Evolutionary conservation across 495 filamentous ascomycete genomes (phyloP), one percentile per base, ranked within the genome.

Genomic region (Penicillium nucicola): DNA sequence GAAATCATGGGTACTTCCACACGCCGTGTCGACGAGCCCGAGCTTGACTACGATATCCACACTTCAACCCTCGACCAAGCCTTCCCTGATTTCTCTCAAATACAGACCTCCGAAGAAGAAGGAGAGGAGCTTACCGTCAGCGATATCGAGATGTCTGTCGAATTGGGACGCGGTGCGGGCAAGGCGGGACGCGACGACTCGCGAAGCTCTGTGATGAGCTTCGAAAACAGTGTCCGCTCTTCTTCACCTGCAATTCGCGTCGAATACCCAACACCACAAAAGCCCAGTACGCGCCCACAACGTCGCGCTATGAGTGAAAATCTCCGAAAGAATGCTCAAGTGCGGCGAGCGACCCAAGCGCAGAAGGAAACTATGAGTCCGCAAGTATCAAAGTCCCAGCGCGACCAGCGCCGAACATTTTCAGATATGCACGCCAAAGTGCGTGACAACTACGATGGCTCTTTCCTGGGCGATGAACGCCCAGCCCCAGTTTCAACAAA

Each of bases 31-130:
- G 67, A 69, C 17, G 57, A 67, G 19, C 25, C 25, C 25, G 72
- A 78, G 40, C 72, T 72, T 9, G 72, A 78, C 38, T 78, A 70
- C 45, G 68, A 65, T 28, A 75, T 86, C 57, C 81, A 86, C 68
- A 86, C 82, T 6, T 86, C 83, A 8, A 82, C 76, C 31, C 70
- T 86, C 37, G 80, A 78, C 18, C 78, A 76, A 56, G 74, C 78
- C 43, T 86, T 86, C 64, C 84, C 84, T 18, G 77, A 86, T 55
- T 86, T 80, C 48, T 76, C 76, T 7, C 67, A 74, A 48, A 55
- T 72, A 7, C 63, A 66, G 25, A 66, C 70, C 3, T 75, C 74
- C 1, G 68, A 72, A 39, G 72, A 64, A 39, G 52, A 57, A 47
- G 40, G 48, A 4, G 34, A 49, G 31, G 64, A 67, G 23, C 57